Conservation (phyloP, 768 basidiomycete species). For the Psilocybe cyanescens region DNA sequence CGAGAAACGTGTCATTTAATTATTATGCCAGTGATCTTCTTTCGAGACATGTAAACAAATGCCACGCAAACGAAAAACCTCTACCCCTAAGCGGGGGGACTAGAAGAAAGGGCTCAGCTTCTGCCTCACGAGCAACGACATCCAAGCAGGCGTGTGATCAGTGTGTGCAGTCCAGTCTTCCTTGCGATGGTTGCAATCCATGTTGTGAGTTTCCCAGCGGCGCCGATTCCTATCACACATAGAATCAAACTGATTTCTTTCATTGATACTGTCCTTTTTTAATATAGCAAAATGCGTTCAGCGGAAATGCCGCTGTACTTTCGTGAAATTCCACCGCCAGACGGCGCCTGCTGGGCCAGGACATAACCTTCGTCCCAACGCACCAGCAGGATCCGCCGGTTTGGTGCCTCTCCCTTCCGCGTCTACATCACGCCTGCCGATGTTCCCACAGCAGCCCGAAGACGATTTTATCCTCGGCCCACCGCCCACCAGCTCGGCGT, state of each 20-base stretch:
- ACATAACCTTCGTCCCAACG: conserved; percentile 45
- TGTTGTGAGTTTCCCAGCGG: conserved; percentile 55
- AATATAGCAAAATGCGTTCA: conserved; percentile 71
- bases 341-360: conserved; percentile 80
- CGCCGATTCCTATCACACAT: no score
- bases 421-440: conserved; percentile 29
- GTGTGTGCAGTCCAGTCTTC: conserved; percentile 74
- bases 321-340: conserved; percentile 82
- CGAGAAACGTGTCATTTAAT: not conserved
- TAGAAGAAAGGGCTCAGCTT: conserved; percentile 68
- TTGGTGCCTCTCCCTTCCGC: conserved; percentile 13
- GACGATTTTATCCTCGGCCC: conserved; percentile 49
- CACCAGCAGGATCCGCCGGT: conserved; percentile 18
- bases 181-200: conserved; percentile 81
- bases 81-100: conserved; percentile 36
- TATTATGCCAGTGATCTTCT: conserved; percentile 67
- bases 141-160: conserved; percentile 88
- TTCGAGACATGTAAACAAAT: conserved; percentile 87
- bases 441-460: conserved; percentile 28
- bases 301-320: conserved; percentile 76
- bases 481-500: conserved; percentile 22
- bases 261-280: not conserved
- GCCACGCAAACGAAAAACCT: conserved; percentile 78
- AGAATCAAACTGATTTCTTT: not conserved
- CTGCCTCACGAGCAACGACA: conserved; percentile 73